Base-by-base conservation (phyloP, 768 basidiomycete species). In the Pholiota conissans region DNA sequence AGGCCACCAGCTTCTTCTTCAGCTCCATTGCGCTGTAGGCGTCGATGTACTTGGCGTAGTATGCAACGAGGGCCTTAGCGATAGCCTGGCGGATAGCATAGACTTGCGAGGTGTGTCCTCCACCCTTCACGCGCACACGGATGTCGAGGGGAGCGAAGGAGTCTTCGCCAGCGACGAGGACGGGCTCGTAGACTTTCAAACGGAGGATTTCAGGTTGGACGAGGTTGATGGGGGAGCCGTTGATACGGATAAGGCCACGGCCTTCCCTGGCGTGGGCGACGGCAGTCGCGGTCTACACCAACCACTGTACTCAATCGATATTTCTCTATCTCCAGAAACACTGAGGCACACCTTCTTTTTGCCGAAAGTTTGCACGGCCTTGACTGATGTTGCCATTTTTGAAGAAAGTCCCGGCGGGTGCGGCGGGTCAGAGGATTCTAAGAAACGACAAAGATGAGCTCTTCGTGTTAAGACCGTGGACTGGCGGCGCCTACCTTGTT, bases 71-170 rank as follows among this genome's bases (percentile, higher is more conserved):
- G 59, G 96, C 97, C 80, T 97, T 98, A 65, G 93, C 90, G 69
- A 99, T 96, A 35, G 97, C 97, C 81, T 99, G 97, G 62, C 97
- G 93, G 73, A 98, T 93, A 62, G 97, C 97, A 78, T 98, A 99
- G 62, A 99, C 84, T 76, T 99, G 96, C 54, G 96, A 96, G 59
- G 94, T 95, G 82, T 98, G 97, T 76, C 97, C 97, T 84, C 97
- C 97, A 73, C 97, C 97, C 77, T 95, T 95, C 65, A 97, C 96
- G 50, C 95, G 93, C 54, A 98, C 92, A 65, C 96, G 92, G 76
- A 99, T 95, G 79, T 99, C 96, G 67, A 98, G 82, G 63, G 81
- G 80, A 57, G 82, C 76, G 72, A 98, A 95, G 35, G 90, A 83
- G 46, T 97, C 94, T 70, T 93, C 90, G 61, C 94, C 93, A 59